Percentiles rank a stretch among this genome's conserved stretches.
Conservation (phyloP, 2,329 filamentous ascomycete species). For the Tolypocladium amazonense region DNA sequence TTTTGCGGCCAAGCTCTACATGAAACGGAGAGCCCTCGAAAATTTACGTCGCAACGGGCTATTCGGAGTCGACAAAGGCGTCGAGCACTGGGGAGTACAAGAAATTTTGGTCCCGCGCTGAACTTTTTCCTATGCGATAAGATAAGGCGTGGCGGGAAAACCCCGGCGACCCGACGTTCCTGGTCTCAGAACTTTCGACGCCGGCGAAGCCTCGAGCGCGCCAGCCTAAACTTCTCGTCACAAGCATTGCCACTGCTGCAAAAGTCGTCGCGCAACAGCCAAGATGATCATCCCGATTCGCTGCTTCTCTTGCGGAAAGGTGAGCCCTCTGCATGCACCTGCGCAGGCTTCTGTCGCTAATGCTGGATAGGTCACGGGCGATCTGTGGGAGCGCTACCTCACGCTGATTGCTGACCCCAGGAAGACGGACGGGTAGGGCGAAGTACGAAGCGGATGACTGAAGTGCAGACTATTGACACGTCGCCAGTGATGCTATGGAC, state of each 20-base stretch:
- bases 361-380: slow-evolving; percentile 69
- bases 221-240: neutral
- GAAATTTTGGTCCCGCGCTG: slow-evolving; percentile 29
- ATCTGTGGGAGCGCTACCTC: slow-evolving; percentile 95
- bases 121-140: slow-evolving; percentile 30
- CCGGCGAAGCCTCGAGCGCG: neutral
- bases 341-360: slow-evolving; percentile 16
- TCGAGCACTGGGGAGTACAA: slow-evolving; percentile 7
- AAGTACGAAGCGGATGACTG: neutral
- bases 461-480: neutral
- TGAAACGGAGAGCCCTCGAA: slow-evolving; percentile 5
- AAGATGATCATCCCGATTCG: slow-evolving; percentile 98
- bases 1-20: slow-evolving; percentile 10
- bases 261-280: slow-evolving; percentile 9
- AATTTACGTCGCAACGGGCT: slow-evolving; percentile 3
- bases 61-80: slow-evolving; percentile 1
- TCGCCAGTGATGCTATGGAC: slow-evolving; percentile 84
- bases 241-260: neutral
- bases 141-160: slow-evolving; percentile 25
- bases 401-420: slow-evolving; percentile 68
- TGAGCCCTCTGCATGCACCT: slow-evolving; percentile 27
- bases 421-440: slow-evolving; percentile 55
- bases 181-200: neutral
- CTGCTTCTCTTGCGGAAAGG: slow-evolving; percentile 99
- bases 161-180: slow-evolving; percentile 15